Evolutionary conservation across 306 rosid species (phyloP).

Genomic region (Malus sieversii): DNA sequence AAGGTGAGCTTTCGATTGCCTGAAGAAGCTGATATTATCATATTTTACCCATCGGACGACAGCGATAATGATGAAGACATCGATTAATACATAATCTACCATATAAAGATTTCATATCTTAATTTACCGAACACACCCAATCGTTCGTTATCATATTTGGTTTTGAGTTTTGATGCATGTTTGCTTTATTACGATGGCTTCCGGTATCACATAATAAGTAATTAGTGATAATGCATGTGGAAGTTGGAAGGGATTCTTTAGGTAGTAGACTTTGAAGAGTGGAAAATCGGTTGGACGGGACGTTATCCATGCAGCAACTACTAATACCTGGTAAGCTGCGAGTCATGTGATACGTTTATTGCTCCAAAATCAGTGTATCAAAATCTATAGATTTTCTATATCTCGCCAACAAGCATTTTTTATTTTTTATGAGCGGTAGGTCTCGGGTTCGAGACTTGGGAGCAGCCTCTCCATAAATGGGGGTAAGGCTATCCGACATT

Average conservation of each 20-base stretch:
- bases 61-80: not conserved
- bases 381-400: no score
- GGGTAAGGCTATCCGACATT: no score
- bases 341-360: not conserved
- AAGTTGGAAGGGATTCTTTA: no score
- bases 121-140: not conserved
- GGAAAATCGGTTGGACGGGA: no score
- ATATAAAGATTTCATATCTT: not conserved
- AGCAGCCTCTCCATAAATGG: no score
- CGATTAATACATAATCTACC: not conserved
- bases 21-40: constrained; percentile 28
- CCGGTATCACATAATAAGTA: no score
- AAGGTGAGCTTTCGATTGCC: constrained; percentile 29
- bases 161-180: not conserved
- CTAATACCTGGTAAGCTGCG: not conserved
- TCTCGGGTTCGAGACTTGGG: no score
- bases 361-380: not conserved
- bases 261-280: no score
- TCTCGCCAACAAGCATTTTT: not conserved
- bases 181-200: no score
- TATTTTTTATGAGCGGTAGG: no score
- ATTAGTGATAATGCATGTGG: not conserved
- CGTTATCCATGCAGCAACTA: no score
- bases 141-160: not conserved
- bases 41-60: constrained; percentile 20